Percentiles rank a stretch among this genome's conserved stretches.
Conservation (phyloP, 2,329 filamentous ascomycete genomes). For the Aspergillus sp. region DNA sequence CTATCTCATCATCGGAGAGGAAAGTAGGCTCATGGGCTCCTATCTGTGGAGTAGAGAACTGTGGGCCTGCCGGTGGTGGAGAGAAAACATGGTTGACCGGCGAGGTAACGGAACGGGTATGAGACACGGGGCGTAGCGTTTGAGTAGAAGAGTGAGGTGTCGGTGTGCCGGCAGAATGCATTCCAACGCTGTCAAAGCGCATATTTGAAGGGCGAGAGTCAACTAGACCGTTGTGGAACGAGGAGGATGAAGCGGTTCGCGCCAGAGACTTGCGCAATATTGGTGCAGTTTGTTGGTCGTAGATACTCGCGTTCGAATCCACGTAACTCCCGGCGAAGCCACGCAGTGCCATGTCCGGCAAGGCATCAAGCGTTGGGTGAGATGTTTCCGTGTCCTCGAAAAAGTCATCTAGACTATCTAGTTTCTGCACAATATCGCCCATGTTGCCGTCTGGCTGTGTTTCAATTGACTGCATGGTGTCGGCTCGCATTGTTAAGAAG, state of each 20-base stretch:
- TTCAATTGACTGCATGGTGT: constrained; percentile 92
- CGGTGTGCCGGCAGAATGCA: constrained; percentile 47
- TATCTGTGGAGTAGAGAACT: constrained; percentile 50
- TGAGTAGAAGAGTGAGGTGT: constrained; percentile 33
- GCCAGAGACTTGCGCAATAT: constrained; percentile 80
- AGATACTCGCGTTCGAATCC: constrained; percentile 76
- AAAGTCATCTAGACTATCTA: constrained; percentile 79
- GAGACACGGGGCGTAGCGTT: constrained; percentile 64
- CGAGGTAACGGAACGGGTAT: constrained; percentile 81
- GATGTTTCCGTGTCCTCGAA: constrained; percentile 68
- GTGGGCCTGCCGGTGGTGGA: constrained; percentile 49
- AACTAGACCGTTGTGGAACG: constrained; percentile 85
- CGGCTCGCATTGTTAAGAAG: constrained; percentile 78
- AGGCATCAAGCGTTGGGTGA: constrained; percentile 53
- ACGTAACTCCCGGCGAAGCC: constrained; percentile 62
- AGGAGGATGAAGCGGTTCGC: constrained; percentile 68
- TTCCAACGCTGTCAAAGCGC: constrained; percentile 51
- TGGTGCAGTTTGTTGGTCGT: constrained; percentile 89
- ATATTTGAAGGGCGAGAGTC: constrained; percentile 65
- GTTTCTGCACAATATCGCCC: constrained; percentile 76
- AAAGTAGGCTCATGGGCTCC: constrained; percentile 58
- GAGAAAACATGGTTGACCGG: constrained; percentile 58
- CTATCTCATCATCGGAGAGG: constrained; percentile 74
- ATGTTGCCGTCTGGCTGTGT: constrained; percentile 61
- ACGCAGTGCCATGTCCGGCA: constrained; percentile 38